Evolutionary conservation across 1,284 basidiomycete genomes (phyloP).

Genomic region (Pseudozyma thailandica): DNA sequence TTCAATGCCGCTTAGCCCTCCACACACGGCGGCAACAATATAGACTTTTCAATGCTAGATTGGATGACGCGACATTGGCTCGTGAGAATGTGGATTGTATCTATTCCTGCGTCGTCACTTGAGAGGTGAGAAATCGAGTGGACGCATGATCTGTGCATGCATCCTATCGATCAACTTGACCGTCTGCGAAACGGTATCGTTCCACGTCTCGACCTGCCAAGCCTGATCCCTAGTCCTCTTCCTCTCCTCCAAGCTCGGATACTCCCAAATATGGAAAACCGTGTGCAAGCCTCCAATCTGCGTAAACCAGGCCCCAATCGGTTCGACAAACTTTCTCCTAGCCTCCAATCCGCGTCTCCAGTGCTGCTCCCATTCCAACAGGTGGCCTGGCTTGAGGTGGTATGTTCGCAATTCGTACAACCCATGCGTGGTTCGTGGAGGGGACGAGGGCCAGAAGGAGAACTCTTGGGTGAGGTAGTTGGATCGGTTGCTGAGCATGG

Average conservation of each 20-base stretch:
- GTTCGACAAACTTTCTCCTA: conserved; percentile 61
- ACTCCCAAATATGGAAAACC: conserved; percentile 66
- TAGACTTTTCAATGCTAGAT: neutral
- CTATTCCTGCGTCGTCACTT: conserved; percentile 20
- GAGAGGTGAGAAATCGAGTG: conserved; percentile 53
- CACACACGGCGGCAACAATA: neutral
- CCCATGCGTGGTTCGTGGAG: conserved; percentile 39
- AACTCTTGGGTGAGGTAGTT: conserved; percentile 66
- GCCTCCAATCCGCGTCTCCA: conserved; percentile 66
- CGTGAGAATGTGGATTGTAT: neutral
- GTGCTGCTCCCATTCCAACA: conserved; percentile 65
- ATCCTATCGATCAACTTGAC: conserved; percentile 66
- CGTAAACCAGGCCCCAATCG: conserved; percentile 65
- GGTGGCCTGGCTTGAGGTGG: conserved; percentile 61
- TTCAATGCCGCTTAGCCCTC: conserved; percentile 6
- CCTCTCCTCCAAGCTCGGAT: conserved; percentile 62
- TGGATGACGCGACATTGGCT: neutral
- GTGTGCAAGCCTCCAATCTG: conserved; percentile 65
- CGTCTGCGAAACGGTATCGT: conserved; percentile 64
- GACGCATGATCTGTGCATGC: conserved; percentile 66
- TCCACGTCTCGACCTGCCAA: conserved; percentile 67
- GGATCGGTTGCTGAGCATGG: conserved; percentile 49
- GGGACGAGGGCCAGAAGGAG: conserved; percentile 61
- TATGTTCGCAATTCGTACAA: conserved; percentile 65
- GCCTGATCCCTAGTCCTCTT: conserved; percentile 63